Evolutionary conservation across 1,284 basidiomycete genomes (phyloP).

Genomic region (Melanopsichium pennsylvanicum): DNA sequence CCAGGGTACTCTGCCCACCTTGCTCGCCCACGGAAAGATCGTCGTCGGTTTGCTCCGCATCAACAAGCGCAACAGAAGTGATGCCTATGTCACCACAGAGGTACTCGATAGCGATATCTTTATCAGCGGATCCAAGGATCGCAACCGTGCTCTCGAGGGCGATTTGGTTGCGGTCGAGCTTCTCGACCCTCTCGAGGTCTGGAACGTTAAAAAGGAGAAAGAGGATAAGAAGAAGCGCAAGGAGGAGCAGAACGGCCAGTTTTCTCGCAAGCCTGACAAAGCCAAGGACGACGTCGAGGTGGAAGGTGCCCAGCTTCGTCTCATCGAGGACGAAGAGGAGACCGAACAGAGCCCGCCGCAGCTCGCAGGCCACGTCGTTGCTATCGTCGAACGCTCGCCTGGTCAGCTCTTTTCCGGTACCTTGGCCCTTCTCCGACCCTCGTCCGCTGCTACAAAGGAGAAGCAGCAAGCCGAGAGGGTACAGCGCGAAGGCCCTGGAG

Average conservation of each 20-base stretch:
- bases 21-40: slow-evolving; percentile 96
- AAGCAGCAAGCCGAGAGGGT: slow-evolving; percentile 98
- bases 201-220: slow-evolving; percentile 99
- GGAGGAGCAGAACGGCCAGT: slow-evolving; percentile 91
- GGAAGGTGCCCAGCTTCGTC: slow-evolving; percentile 92
- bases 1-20: slow-evolving; percentile 93
- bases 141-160: slow-evolving; percentile 96
- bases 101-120: slow-evolving; percentile 99
- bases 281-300: slow-evolving; percentile 99
- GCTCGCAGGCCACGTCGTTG: slow-evolving; percentile 90
- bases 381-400: slow-evolving; percentile 97
- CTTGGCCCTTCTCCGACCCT: slow-evolving; percentile 91
- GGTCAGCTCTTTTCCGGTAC: slow-evolving; percentile 98
- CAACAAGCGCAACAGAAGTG: slow-evolving; percentile 98
- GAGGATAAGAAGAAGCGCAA: slow-evolving; percentile 87
- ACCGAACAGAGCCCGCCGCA: slow-evolving; percentile 73
- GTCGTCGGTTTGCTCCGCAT: slow-evolving; percentile 97
- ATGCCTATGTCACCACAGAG: slow-evolving; percentile 99
- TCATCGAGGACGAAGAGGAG: slow-evolving; percentile 93
- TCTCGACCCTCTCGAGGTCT: slow-evolving; percentile 82
- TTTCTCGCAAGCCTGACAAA: slow-evolving; percentile 91
- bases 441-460: slow-evolving; percentile 97
- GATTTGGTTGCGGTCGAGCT: slow-evolving; percentile 99
- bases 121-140: slow-evolving; percentile 87
- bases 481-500: slow-evolving; percentile 86